Evolutionary conservation across 352 stramenopile genomes (phyloP).

Genomic region (Globisporangium splendens): DNA sequence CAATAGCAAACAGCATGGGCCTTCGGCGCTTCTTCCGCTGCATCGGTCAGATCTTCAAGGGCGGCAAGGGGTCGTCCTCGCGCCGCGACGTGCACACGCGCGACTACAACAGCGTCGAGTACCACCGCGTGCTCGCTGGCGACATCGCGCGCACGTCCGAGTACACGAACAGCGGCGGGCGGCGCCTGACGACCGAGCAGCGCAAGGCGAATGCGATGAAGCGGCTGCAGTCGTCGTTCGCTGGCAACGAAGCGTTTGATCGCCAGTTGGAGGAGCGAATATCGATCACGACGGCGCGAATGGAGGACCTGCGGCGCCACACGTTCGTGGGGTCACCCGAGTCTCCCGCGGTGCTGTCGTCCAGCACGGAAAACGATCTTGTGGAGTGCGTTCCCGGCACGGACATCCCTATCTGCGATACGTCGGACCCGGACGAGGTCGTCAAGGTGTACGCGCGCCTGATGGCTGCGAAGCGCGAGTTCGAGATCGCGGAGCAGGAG

Average conservation of each 20-base stretch:
- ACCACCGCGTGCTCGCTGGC: slow-evolving; percentile 14
- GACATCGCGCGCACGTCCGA: background rate
- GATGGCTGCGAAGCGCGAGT: slow-evolving; percentile 17
- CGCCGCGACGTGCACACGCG: slow-evolving; percentile 12
- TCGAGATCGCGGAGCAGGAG: slow-evolving; percentile 17
- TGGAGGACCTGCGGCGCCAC: slow-evolving; percentile 15
- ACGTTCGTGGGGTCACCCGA: slow-evolving; percentile 13
- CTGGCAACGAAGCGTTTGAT: slow-evolving; percentile 10
- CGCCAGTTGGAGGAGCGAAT: slow-evolving; percentile 14
- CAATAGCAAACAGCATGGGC: slow-evolving; percentile 5
- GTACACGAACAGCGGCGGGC: background rate
- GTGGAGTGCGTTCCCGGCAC: slow-evolving; percentile 15
- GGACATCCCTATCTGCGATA: slow-evolving; percentile 14
- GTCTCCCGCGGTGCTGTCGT: slow-evolving; percentile 7
- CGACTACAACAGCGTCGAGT: slow-evolving; percentile 14
- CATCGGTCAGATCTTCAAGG: slow-evolving; percentile 13
- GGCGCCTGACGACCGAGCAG: background rate
- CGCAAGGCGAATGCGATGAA: background rate
- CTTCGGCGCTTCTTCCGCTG: slow-evolving; percentile 18
- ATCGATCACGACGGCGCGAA: slow-evolving; percentile 16
- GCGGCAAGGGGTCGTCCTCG: slow-evolving; percentile 4
- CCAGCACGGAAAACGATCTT: slow-evolving; percentile 9
- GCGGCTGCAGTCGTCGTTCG: slow-evolving; percentile 10
- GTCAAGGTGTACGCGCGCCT: slow-evolving; percentile 19
- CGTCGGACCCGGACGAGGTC: slow-evolving; percentile 14